Evolutionary conservation across 2,329 filamentous ascomycete species (phyloP).

Genomic region (Microsporum ferrugineum): DNA sequence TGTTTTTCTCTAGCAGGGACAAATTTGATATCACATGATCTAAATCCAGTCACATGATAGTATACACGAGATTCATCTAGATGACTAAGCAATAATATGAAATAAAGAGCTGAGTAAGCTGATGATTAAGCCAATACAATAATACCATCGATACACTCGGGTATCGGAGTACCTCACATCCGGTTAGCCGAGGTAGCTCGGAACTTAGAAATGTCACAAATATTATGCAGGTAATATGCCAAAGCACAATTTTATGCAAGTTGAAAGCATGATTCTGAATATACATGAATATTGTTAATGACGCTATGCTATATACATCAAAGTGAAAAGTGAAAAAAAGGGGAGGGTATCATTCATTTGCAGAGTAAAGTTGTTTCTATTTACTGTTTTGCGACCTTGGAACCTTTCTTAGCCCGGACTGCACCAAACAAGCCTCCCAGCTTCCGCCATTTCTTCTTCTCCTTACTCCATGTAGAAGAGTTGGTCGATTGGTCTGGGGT

Average conservation of each 20-base stretch:
- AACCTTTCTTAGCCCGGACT: not conserved
- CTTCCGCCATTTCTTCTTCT: not conserved
- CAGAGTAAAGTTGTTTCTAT: not conserved
- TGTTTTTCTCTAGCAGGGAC: not conserved
- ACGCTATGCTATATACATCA: conserved; percentile 3
- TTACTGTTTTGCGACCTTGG: not conserved
- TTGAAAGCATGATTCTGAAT: not conserved
- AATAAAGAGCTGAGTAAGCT: no score
- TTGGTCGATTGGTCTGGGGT: not conserved
- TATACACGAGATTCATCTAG: no score
- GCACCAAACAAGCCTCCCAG: not conserved
- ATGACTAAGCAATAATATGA: no score
- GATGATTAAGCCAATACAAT: no score
- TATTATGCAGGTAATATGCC: no score
- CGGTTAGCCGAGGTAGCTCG: no score
- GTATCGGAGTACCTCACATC: no score
- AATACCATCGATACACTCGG: no score
- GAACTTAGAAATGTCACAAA: no score
- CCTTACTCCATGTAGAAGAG: not conserved
- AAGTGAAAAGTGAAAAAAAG: not conserved
- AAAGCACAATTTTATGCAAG: not conserved
- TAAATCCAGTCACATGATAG: no score
- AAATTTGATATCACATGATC: not conserved
- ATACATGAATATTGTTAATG: not conserved
- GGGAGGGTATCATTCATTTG: not conserved